These are phyloP conservation scores for Ramaria sp. DNA, from an alignment of 768 basidiomycete genomes.

Conservation along the genomic window DNA sequence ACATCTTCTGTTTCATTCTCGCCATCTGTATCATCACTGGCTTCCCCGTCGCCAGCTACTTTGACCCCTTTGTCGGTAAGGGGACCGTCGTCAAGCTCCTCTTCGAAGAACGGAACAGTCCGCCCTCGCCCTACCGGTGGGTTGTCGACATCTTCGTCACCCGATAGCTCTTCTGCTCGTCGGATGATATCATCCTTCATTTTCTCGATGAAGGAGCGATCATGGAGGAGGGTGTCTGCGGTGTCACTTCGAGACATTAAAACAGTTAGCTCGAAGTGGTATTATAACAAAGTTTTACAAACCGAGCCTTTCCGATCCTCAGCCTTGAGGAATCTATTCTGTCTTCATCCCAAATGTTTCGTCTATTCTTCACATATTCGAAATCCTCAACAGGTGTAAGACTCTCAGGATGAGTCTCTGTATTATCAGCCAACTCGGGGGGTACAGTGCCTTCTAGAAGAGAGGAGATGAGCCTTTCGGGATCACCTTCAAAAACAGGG, in stretches of 20 bases:
- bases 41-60: constrained; percentile 53
- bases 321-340: constrained; percentile 51
- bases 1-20: constrained; percentile 23
- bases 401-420: background rate
- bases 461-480: constrained; percentile 56
- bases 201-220: constrained; percentile 50
- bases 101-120: constrained; percentile 32
- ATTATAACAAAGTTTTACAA: constrained; percentile 12
- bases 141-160: constrained; percentile 50
- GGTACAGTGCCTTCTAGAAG: constrained; percentile 69
- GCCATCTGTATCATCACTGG: constrained; percentile 27
- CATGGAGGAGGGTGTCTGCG: constrained; percentile 33
- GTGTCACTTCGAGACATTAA: constrained; percentile 28
- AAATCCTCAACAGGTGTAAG: constrained; percentile 11
- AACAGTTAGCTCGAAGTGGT: constrained; percentile 10
- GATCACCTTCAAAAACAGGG: constrained; percentile 37
- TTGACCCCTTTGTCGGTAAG: constrained; percentile 25
- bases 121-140: constrained; percentile 19
- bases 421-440: constrained; percentile 10
- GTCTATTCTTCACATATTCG: constrained; percentile 30
- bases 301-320: constrained; percentile 50
- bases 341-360: constrained; percentile 71
- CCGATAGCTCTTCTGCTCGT: constrained; percentile 53
- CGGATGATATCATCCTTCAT: constrained; percentile 81
- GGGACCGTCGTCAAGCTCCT: constrained; percentile 36